Evolutionary conservation across 805 yeast species (phyloP), one percentile per base, ranked within the genome.

Genomic region (Candida morakotiae): DNA sequence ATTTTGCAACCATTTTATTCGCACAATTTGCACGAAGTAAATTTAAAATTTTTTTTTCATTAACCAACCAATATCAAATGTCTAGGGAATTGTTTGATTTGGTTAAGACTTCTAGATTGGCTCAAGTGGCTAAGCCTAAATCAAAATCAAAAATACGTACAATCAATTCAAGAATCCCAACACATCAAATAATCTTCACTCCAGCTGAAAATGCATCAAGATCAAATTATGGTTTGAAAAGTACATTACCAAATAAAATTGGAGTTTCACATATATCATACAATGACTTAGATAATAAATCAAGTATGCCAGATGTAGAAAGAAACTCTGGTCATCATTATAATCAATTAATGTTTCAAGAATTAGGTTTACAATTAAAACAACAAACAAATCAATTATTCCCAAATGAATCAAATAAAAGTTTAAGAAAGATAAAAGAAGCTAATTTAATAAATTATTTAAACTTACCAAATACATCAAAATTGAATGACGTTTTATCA

Each of bases 161-260:
- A 4, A 47, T 50, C 17, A 44, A 49, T 11, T 47, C 53, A 5
- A 13, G 38, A 25, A 48, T 53, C 9, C 95, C 95, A 18, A 76
- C 85, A 0, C 88, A 81, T 51, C 94, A 85, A 56, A 69, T 83
- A 28, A 71, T 86, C 27, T 81, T 75, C 56, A 79, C 93, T 0
- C 79, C 84, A 35, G 75, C 79, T 34, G 69, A 83, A 6, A 71
- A 83, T 33, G 73, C 81, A 31, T 55, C 69, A 10, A 69, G 86
- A 60, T 80, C 83, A 43, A 85, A 84, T 58, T 86, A 75, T 71
- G 95, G 95, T 50, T 60, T 86, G 42, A 86, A 86, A 53, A 66
- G 80, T 31, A 67, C 83, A 15, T 62, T 86, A 32, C 95, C 95
- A 3, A 64, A 67, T 26, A 79, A 75, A 47, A 56, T 75, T 31